Evolutionary conservation across 2,329 filamentous ascomycete species (phyloP).

Genomic region (Microcyclosporella mali): DNA sequence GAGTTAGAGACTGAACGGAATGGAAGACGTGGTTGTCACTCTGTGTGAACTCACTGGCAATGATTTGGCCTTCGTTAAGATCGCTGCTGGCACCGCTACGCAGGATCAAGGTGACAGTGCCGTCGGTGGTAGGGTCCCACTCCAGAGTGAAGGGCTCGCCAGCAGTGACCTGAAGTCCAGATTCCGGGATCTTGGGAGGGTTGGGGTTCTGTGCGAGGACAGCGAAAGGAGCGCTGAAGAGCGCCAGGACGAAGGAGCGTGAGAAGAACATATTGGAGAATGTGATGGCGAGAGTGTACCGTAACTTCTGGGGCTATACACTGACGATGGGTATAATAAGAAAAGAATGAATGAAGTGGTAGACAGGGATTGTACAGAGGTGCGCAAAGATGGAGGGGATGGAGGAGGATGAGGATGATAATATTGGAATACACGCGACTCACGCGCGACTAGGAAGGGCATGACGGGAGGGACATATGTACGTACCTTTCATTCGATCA

Average conservation of each 20-base stretch:
- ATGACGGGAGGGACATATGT: too few species aligned
- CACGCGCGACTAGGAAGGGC: too few species aligned
- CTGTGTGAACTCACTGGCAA: constrained; percentile 29
- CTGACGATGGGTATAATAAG: too few species aligned
- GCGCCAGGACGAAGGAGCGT: constrained; percentile 38
- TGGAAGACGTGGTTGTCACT: too few species aligned
- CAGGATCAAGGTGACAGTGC: constrained; percentile 47
- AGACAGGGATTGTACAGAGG: too few species aligned
- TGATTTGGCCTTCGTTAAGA: constrained; percentile 27
- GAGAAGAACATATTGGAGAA: constrained; percentile 44
- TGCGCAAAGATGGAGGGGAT: not conserved
- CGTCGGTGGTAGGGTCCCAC: constrained; percentile 46
- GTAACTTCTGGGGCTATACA: too few species aligned
- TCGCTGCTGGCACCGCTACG: constrained; percentile 36
- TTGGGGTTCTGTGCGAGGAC: constrained; percentile 38
- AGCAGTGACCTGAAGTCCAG: constrained; percentile 41
- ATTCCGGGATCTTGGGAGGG: constrained; percentile 42
- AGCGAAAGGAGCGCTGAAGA: constrained; percentile 40
- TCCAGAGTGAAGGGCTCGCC: constrained; percentile 42
- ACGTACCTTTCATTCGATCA: too few species aligned
- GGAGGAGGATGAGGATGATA: not conserved
- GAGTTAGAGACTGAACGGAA: too few species aligned
- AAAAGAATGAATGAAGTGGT: constrained; percentile 1
- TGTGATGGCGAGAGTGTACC: too few species aligned
- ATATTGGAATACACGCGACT: too few species aligned